phyloP scores from a whole-genome alignment of 371 early-diverging fungal genomes.

The Agmasoma carcini region DNA sequence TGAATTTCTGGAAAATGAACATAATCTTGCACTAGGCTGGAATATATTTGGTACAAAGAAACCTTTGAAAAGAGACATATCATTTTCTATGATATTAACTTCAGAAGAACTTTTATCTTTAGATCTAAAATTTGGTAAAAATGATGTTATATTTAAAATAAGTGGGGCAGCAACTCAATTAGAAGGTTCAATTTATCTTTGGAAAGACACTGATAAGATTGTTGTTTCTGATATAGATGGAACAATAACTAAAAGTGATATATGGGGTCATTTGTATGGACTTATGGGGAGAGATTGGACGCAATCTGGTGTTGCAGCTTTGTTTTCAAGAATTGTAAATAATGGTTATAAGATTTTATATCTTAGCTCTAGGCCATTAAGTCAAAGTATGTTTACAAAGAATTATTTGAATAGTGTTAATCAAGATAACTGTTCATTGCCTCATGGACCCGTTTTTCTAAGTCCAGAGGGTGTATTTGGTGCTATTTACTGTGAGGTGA shows the following conservation, averaged over 20 bases:
- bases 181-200: constrained; percentile 68
- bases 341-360: constrained; percentile 91
- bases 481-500: constrained; percentile 67
- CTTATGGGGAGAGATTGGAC: constrained; percentile 97
- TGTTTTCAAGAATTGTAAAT: constrained; percentile 74
- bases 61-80: constrained; percentile 50
- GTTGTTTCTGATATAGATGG: constrained; percentile 97
- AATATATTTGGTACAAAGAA: constrained; percentile 46
- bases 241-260: constrained; percentile 88
- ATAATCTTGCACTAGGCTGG: constrained; percentile 41
- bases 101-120: constrained; percentile 57
- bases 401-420: constrained; percentile 72
- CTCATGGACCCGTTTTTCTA: constrained; percentile 87
- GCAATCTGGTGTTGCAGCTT: constrained; percentile 77
- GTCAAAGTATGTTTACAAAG: constrained; percentile 71
- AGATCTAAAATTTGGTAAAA: constrained; percentile 66
- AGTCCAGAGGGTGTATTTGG: constrained; percentile 82
- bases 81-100: constrained; percentile 29
- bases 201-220: constrained; percentile 66
- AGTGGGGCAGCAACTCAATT: constrained; percentile 56
- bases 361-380: constrained; percentile 82
- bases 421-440: constrained; percentile 70
- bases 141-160: constrained; percentile 73
- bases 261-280: constrained; percentile 81
- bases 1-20: constrained; percentile 34